Evolutionary conservation across 257 asterid species (phyloP).

Genomic region (Galeopsis tetrahit): DNA sequence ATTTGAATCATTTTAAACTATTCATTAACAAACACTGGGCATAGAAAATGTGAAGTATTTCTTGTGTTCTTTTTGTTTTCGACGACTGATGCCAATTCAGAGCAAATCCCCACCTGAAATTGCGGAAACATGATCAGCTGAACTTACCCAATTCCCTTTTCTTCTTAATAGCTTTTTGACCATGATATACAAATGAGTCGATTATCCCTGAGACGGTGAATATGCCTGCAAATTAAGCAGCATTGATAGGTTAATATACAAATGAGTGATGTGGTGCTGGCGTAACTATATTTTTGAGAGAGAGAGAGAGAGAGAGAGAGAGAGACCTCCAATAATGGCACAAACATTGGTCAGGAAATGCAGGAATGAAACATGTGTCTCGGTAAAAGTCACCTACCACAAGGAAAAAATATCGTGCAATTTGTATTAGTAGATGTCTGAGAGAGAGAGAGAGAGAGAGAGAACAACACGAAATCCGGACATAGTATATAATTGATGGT

Average conservation of each 20-base stretch:
- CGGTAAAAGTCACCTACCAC: slow-evolving; percentile 81
- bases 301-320: slow-evolving; percentile 44
- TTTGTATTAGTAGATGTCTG: not conserved
- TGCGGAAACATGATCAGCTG: slow-evolving; percentile 49
- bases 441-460: not conserved
- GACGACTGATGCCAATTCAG: not conserved
- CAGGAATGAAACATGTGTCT: slow-evolving; percentile 76
- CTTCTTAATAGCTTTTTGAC: slow-evolving; percentile 84
- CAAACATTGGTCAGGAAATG: slow-evolving; percentile 95
- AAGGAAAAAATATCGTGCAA: slow-evolving; percentile 20
- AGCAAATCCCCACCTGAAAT: slow-evolving; percentile 6
- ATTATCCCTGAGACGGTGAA: slow-evolving; percentile 94
- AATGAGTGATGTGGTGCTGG: not conserved
- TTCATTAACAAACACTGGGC: slow-evolving; percentile 25
- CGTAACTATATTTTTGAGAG: slow-evolving; percentile 3
- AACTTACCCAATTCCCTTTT: slow-evolving; percentile 93
- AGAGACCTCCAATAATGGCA: slow-evolving; percentile 91
- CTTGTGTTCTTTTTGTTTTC: slow-evolving; percentile 9
- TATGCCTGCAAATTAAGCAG: slow-evolving; percentile 60
- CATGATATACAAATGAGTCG: slow-evolving; percentile 86
- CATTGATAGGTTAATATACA: slow-evolving; percentile 11
- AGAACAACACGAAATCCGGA: not conserved
- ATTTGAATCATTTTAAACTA: slow-evolving; percentile 3
- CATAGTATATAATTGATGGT: not conserved
- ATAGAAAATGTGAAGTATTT: not conserved